Base-by-base conservation (phyloP, 371 early-diverging fungal genomes). In the Gilbertella persicaria region DNA sequence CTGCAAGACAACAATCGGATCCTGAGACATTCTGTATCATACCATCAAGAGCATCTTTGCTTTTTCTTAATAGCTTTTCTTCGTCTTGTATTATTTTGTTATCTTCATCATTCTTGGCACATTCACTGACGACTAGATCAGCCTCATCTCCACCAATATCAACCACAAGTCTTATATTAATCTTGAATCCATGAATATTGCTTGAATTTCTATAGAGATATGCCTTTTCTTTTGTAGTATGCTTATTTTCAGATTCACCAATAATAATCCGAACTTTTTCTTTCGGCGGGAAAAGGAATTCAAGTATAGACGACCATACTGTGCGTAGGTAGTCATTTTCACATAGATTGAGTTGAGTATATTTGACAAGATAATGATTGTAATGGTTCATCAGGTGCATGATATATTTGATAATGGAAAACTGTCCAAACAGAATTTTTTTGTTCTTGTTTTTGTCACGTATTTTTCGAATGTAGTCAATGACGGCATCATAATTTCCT, bases 21-120 rank as follows among this genome's bases (percentile, higher is more conserved):
- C 23, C 40, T 24, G 17, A 10, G 5, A 50, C 35, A 20, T 25
- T 43, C 45, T 60, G 50, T 19, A 53, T 54, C 23, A 60, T 42
- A 25, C 60, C 55, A 53, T 59, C 59, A 26, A 60, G 2, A 5
- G 50, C 25, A 26, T 54, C 50, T 23, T 59, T 59, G 19, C 37
- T 25, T 17, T 59, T 45, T 21, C 49, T 48, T 2, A 59, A 19
- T 44, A 59, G 53, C 16, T 59, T 59, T 5, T 19, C 60, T 23
- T 59, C 30, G 30, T 59, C 60, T 37, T 53, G 17, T 38, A 58
- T 58, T 25, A 47, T 21, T 26, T 60, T 60, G 25, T 20, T 5
- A 54, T 53, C 53, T 16, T 21, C 40, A 26, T 39, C 26, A 17
- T 21, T 37, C 24, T 49, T 49, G 36, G 53, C 53, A n/a, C 53